Evolutionary conservation across 208 protist genomes (phyloP), one percentile per base, ranked within the genome.

Genomic region (Crithidia fasciculata): DNA sequence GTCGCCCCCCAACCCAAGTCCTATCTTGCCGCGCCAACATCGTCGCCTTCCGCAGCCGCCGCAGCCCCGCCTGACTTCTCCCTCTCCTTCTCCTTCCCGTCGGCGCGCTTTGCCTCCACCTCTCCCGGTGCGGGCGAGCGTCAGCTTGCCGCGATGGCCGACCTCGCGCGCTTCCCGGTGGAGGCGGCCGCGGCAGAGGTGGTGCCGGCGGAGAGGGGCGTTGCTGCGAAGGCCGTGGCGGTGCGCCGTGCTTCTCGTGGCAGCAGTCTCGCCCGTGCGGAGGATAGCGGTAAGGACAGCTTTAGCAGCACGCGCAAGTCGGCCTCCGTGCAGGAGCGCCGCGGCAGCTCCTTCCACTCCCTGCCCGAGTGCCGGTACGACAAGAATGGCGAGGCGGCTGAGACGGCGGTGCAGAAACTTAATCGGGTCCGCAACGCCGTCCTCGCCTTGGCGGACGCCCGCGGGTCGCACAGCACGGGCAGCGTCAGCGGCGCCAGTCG

Each of bases 61-160:
- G 28, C 28, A 28, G 28, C 28, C 28, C 28, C 28, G 28, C 40
- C 40, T 59, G 5, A 43, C 39, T 40, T 49, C 40, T 69, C 64
- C 8, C 52, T 59, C 47, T 59, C 64, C 8, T 59, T 59, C 8
- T 69, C 64, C 16, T 69, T 69, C 2, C 52, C 52, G 4, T 69
- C 64, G 0, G 40, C 40, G 40, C 52, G 43, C 44, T 69, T 69
- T 13, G 64, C 64, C 37, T 69, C 52, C 0, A 57, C 52, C 1
- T n/a, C 64, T 37, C 64, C 64, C 2, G 64, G 12, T 0, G 18
- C 16, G 52, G 3, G 4, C 3, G 52, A 59, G 16, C 64, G 64
- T 12, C 49, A 47, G 40, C 15, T 49, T 37, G 9, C 40, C 5
- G 49, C 52, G 12, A 37, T 59, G 52, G 49, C 64, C 8, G 52